Evolutionary conservation across 495 filamentous ascomycete species (phyloP).

Genomic region (Xylaria scruposa): DNA sequence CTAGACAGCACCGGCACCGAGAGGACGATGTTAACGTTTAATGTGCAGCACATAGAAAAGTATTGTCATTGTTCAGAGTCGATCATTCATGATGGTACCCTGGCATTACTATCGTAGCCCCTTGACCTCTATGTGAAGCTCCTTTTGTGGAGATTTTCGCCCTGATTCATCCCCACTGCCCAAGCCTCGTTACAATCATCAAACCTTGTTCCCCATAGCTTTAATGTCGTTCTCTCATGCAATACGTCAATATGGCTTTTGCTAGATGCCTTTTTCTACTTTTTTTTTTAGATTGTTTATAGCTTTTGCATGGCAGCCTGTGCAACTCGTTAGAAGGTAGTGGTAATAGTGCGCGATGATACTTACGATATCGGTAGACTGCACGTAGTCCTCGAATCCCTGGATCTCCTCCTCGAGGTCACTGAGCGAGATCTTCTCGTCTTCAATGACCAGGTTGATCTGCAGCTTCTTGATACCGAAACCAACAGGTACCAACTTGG

Average conservation of each 20-base stretch:
- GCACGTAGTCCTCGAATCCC: conserved; percentile 93
- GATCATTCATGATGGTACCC: conserved; percentile 30
- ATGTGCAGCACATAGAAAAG: conserved; percentile 13
- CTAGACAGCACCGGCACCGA: background rate
- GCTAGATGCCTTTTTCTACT: background rate
- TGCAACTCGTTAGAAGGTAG: conserved; percentile 23
- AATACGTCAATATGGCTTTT: conserved; percentile 26
- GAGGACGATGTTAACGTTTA: background rate
- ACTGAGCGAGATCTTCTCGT: conserved; percentile 89
- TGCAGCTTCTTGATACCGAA: conserved; percentile 99
- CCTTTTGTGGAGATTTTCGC: conserved; percentile 29
- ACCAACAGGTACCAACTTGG: conserved; percentile 84
- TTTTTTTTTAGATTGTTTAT: conserved; percentile 53
- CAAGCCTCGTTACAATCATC: conserved; percentile 39
- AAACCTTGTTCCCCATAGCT: conserved; percentile 30
- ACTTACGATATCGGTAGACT: conserved; percentile 88
- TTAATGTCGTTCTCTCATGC: conserved; percentile 38
- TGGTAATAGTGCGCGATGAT: background rate
- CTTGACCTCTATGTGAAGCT: conserved; percentile 33
- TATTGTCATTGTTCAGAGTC: conserved; percentile 18
- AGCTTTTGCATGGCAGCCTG: conserved; percentile 90
- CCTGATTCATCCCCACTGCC: conserved; percentile 31
- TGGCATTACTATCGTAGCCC: conserved; percentile 31
- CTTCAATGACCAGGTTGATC: conserved; percentile 97
- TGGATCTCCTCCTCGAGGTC: conserved; percentile 85